phyloP scores from a whole-genome alignment of 2,329 filamentous ascomycete species.

The Kalaharituber pfeilii region DNA sequence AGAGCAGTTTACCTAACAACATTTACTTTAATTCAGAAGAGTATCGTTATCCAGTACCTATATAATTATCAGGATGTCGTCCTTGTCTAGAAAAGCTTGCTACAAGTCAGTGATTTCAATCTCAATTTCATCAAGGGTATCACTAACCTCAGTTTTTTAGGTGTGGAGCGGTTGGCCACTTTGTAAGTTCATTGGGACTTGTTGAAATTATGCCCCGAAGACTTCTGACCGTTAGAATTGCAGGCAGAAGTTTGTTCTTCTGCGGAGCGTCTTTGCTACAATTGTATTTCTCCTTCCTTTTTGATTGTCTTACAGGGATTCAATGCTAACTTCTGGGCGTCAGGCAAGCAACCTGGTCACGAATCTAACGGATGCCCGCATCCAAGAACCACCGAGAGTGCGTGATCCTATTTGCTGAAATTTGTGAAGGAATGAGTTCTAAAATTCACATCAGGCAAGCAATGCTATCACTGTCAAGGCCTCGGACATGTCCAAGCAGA shows the following conservation, averaged over 20 bases:
- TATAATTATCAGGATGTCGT: constrained; percentile 14
- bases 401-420: constrained; percentile 20
- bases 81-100: constrained; percentile 24
- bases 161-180: constrained; percentile 37
- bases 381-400: constrained; percentile 84
- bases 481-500: constrained; percentile 97
- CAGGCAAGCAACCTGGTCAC: constrained; percentile 77
- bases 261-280: constrained; percentile 96
- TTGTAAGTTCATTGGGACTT: constrained; percentile 24
- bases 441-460: constrained; percentile 49
- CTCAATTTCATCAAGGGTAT: neutral
- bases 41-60: neutral
- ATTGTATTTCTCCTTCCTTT: too few species aligned
- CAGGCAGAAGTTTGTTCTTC: constrained; percentile 61
- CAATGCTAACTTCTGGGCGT: neutral
- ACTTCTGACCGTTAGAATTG: neutral
- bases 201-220: neutral
- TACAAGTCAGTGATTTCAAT: constrained; percentile 20
- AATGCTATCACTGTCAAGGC: constrained; percentile 99
- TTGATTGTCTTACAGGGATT: too few species aligned
- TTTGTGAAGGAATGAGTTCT: constrained; percentile 3
- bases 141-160: constrained; percentile 24
- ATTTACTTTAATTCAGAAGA: too few species aligned
- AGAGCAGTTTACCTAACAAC: too few species aligned
- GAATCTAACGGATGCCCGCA: constrained; percentile 96